Evolutionary conservation across 768 basidiomycete species (phyloP).

Genomic region (Cantharellus cinnabarinus): DNA sequence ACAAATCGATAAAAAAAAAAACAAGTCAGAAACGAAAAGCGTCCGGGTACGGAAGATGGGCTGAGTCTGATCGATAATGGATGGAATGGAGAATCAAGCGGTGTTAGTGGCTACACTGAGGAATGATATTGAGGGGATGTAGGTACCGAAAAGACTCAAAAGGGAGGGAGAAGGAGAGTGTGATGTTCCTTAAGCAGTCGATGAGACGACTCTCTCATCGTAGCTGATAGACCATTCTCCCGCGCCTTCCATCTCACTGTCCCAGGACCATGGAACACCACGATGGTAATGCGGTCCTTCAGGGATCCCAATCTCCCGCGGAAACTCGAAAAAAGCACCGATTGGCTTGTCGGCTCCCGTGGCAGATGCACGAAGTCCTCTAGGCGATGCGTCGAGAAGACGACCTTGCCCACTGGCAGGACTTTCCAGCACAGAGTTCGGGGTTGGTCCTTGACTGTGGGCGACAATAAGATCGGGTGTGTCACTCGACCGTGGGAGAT

Average conservation of each 20-base stretch:
- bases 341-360: not conserved
- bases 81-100: too few relatives aligned
- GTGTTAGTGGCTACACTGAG: too few relatives aligned
- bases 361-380: not conserved
- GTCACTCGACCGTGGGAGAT: not conserved
- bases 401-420: constrained; percentile 1
- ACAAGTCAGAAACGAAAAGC: too few relatives aligned
- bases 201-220: not conserved
- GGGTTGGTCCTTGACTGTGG: constrained; percentile 8
- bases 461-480: constrained; percentile 7
- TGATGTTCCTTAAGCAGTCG: not conserved
- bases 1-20: too few relatives aligned
- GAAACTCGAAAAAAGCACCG: constrained; percentile 1
- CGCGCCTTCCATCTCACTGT: constrained; percentile 7
- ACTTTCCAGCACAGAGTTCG: constrained; percentile 4
- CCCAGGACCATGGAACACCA: constrained; percentile 6
- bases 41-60: too few relatives aligned
- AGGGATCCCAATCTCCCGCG: constrained; percentile 1
- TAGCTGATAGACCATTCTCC: constrained; percentile 8
- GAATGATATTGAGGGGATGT: not conserved
- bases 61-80: too few relatives aligned
- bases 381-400: not conserved
- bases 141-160: not conserved
- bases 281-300: constrained; percentile 4
- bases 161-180: not conserved